Percentiles rank a stretch among this genome's conserved stretches.
Evolutionary conservation across 148 eudicot genomes (phyloP).

Genomic region (Chenopodium album): DNA sequence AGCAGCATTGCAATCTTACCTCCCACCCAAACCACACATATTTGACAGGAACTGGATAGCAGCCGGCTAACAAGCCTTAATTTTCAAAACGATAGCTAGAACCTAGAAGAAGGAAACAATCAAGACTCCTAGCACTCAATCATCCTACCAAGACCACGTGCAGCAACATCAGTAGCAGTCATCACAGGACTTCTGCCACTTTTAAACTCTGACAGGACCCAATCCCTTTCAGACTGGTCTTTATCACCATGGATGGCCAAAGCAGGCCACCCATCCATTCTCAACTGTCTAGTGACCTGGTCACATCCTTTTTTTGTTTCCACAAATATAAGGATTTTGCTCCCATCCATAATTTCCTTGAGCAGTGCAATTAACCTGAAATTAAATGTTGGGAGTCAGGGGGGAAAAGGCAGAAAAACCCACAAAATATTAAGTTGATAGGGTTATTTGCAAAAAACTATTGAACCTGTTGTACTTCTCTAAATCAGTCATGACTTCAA

Average conservation of each 20-base stretch:
- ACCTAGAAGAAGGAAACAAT: slow-evolving; percentile 39
- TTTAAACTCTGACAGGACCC: slow-evolving; percentile 96
- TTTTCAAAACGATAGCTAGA: slow-evolving; percentile 21
- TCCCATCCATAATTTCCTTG: slow-evolving; percentile 83
- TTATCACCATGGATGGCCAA: slow-evolving; percentile 99
- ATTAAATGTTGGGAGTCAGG: not conserved
- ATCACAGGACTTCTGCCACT: slow-evolving; percentile 96
- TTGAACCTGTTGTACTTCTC: slow-evolving; percentile 90
- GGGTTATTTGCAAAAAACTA: not conserved
- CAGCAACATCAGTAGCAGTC: slow-evolving; percentile 99
- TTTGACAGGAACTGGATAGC: slow-evolving; percentile 63
- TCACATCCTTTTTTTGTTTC: slow-evolving; percentile 99
- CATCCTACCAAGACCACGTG: slow-evolving; percentile 99
- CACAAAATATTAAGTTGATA: not conserved
- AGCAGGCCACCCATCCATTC: slow-evolving; percentile 99
- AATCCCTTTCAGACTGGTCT: slow-evolving; percentile 93
- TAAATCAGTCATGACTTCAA: slow-evolving; percentile 82
- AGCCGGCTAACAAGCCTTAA: slow-evolving; percentile 75
- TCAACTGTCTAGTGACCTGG: slow-evolving; percentile 88
- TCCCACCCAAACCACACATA: slow-evolving; percentile 67
- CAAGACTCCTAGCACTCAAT: slow-evolving; percentile 52
- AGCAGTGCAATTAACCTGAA: slow-evolving; percentile 87
- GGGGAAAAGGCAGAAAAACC: not conserved
- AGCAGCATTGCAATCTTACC: slow-evolving; percentile 31
- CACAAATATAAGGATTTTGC: slow-evolving; percentile 77